Base-by-base conservation (phyloP, 2,329 filamentous ascomycete species). In the Botrytis byssoidea region DNA sequence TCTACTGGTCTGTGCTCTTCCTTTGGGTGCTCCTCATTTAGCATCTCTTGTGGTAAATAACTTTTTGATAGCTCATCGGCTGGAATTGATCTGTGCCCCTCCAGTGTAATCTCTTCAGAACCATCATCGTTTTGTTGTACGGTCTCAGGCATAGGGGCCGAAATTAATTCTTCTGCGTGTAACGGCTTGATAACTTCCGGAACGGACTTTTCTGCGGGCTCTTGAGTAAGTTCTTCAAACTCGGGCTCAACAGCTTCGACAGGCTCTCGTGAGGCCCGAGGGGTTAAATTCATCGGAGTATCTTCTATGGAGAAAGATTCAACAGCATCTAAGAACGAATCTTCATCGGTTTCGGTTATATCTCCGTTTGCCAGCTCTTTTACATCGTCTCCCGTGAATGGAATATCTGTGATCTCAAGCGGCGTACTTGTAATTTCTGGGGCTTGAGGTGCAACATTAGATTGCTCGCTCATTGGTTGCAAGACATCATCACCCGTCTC, bases 1-100 rank as follows among this genome's bases (percentile, higher is more conserved):
- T 69, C 76, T 60, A 57, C 73, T 57, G 75, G 73, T 40, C 57
- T 69, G 37, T 55, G 37, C 46, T 60, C 64, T 55, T 68, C 74
- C 37, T 37, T 42, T 65, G 51, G 35, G n/a, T 37, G 64, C 22
- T 63, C 70, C 44, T 74, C 72, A 48, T 71, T 63, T 20, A 64
- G 59, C 51, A 63, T 57, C 61, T 46, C 44, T 32, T 20, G 42
- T 46, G 29, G 25, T 25, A 64, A 25, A 32, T 73, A 57, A n/a
- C 25, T 32, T 42, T 35, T 61, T 37, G 46, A 44, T 40, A 48
- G 22, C 48, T 75, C 69, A 18, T 68, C 60, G 46, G 42, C 44
- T 42, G 63, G 63, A 29, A 40, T 55, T 20, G 60, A 61, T 37
- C 44, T 57, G 46, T 29, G 57, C 29, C 67, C 61, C 7, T 67